Evolutionary conservation across 352 stramenopile species (phyloP).

Genomic region (Phytophthora capsici): DNA sequence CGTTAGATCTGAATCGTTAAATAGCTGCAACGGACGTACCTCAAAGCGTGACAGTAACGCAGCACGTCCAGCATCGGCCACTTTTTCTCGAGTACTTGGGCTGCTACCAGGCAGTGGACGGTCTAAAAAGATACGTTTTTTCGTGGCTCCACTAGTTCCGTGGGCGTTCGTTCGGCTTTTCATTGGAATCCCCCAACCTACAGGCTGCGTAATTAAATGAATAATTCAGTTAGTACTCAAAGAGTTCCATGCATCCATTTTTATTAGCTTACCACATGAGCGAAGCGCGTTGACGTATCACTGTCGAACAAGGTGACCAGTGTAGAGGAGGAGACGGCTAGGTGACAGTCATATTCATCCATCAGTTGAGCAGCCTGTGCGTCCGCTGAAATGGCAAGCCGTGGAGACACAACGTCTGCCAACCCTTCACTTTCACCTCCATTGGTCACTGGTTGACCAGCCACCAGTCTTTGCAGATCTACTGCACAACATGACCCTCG

Average conservation of each 20-base stretch:
- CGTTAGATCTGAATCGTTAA: neutral
- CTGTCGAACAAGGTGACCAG: slow-evolving; percentile 76
- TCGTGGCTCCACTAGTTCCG: slow-evolving; percentile 21
- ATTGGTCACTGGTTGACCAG: slow-evolving; percentile 18
- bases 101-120: slow-evolving; percentile 36
- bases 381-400: slow-evolving; percentile 65
- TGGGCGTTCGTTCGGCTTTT: slow-evolving; percentile 56
- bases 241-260: too few species aligned
- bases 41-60: slow-evolving; percentile 38
- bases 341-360: slow-evolving; percentile 70
- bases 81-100: slow-evolving; percentile 43
- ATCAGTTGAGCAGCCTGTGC: slow-evolving; percentile 62
- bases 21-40: slow-evolving; percentile 18
- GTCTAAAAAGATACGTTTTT: slow-evolving; percentile 71
- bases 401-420: slow-evolving; percentile 20
- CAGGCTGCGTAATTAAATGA: slow-evolving; percentile 28
- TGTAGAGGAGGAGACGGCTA: slow-evolving; percentile 74
- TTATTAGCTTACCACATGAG: slow-evolving; percentile 29
- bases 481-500: slow-evolving; percentile 37
- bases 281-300: slow-evolving; percentile 38
- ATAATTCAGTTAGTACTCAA: too few species aligned
- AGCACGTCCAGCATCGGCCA: slow-evolving; percentile 31
- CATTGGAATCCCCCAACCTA: slow-evolving; percentile 59
- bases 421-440: slow-evolving; percentile 22
- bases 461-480: slow-evolving; percentile 8